phyloP scores from a whole-genome alignment of 2,329 filamentous ascomycete genomes.

The Pseudopyrenochaeta lycopersici region DNA sequence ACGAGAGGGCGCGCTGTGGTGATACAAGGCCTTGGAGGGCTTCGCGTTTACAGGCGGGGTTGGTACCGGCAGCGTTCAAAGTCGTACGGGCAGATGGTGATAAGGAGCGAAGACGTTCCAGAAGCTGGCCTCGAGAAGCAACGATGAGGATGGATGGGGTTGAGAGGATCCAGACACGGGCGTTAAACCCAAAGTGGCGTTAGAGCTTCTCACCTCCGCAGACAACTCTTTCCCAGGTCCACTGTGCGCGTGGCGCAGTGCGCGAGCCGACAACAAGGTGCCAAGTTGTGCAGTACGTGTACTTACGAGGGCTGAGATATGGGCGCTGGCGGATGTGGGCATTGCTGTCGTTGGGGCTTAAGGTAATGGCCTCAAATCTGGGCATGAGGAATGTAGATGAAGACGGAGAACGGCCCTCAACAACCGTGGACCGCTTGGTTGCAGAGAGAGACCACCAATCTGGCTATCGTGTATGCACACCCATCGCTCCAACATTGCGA shows the following conservation, averaged over 20 bases:
- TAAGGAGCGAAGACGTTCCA: conserved; percentile 4
- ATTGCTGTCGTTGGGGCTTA: not conserved
- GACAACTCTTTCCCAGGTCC: conserved; percentile 21
- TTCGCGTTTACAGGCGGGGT: conserved; percentile 14
- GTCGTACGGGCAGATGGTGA: conserved; percentile 3
- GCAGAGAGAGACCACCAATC: too few species aligned
- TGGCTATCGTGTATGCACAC: too few species aligned
- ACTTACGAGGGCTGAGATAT: conserved; percentile 10
- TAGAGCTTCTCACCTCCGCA: conserved; percentile 16
- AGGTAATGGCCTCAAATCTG: not conserved
- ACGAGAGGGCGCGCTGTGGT: conserved; percentile 36
- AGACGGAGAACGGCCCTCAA: not conserved
- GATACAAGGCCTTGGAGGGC: conserved; percentile 16
- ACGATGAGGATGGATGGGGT: conserved; percentile 6
- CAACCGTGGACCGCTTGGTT: conserved; percentile 13
- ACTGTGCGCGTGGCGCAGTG: conserved; percentile 20
- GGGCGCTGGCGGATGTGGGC: not conserved
- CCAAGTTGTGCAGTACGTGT: not conserved
- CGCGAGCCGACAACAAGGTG: conserved; percentile 12
- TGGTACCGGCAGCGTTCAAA: not conserved
- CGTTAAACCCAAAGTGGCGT: conserved; percentile 16
- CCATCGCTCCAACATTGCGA: too few species aligned
- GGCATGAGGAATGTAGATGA: not conserved
- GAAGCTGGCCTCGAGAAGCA: conserved; percentile 16
- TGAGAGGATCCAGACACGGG: conserved; percentile 11